Evolutionary conservation across 768 basidiomycete species (phyloP).

Genomic region (Calocera cornea): DNA sequence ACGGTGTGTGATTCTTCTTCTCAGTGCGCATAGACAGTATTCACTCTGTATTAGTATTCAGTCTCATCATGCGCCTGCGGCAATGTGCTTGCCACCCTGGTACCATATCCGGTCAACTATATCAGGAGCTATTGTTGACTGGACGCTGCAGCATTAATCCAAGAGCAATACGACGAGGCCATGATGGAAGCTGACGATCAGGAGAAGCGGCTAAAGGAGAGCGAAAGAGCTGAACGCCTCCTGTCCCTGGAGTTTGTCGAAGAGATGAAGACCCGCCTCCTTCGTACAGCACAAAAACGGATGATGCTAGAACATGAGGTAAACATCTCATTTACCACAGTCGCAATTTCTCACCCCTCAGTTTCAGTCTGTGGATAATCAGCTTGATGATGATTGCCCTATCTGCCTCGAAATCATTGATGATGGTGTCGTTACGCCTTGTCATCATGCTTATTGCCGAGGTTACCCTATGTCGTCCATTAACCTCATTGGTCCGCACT

Average conservation of each 20-base stretch:
- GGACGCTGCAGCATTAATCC: slow-evolving; percentile 33
- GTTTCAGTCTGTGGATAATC: slow-evolving; percentile 33
- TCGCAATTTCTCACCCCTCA: neutral
- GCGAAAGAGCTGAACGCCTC: neutral
- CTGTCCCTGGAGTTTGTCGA: neutral
- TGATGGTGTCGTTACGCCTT: slow-evolving; percentile 44
- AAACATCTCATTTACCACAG: too few relatives aligned
- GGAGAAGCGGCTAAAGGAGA: neutral
- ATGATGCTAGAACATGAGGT: neutral
- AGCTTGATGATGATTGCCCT: slow-evolving; percentile 42
- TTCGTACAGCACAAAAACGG: neutral
- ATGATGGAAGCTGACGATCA: neutral
- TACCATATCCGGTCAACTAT: slow-evolving; percentile 32
- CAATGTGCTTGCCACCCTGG: slow-evolving; percentile 48
- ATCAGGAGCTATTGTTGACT: neutral
- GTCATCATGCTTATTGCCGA: slow-evolving; percentile 35
- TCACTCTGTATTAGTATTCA: slow-evolving; percentile 4
- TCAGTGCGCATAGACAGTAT: slow-evolving; percentile 20
- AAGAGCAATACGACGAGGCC: neutral
- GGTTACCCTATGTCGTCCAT: neutral
- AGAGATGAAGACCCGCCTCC: neutral
- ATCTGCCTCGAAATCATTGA: slow-evolving; percentile 50
- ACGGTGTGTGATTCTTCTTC: slow-evolving; percentile 29
- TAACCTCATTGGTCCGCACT: neutral
- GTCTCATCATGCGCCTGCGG: slow-evolving; percentile 12